These are phyloP conservation scores for Cystobasidium tubakii DNA, from an alignment of 768 basidiomycete genomes.

Conservation along the genomic window DNA sequence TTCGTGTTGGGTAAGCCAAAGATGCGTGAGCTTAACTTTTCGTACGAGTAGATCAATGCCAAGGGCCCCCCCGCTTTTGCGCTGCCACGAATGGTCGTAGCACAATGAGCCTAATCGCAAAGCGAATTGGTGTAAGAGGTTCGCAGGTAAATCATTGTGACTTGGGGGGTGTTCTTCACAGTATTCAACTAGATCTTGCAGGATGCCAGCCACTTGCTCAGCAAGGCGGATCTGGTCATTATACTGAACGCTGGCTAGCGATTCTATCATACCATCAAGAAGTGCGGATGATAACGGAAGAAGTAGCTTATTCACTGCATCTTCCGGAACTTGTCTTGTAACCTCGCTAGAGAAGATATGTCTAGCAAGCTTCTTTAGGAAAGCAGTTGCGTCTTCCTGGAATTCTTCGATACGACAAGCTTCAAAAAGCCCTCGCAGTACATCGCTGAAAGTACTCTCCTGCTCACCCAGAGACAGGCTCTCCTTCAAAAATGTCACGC, in stretches of 20 bases:
- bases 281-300: conserved; percentile 50
- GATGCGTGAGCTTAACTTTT: conserved; percentile 64
- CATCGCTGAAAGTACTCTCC: conserved; percentile 64
- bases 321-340: conserved; percentile 48
- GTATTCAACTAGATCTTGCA: conserved; percentile 62
- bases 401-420: conserved; percentile 66
- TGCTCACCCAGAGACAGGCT: conserved; percentile 67
- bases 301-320: conserved; percentile 46
- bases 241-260: conserved; percentile 55
- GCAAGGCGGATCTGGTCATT: conserved; percentile 40
- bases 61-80: conserved; percentile 79
- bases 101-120: conserved; percentile 78
- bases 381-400: conserved; percentile 63
- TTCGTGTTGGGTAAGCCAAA: conserved; percentile 79
- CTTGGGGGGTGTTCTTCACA: conserved; percentile 40
- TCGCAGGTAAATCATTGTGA: conserved; percentile 48
- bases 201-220: conserved; percentile 51
- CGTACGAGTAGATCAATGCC: conserved; percentile 75
- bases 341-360: conserved; percentile 72
- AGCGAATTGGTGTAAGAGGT: conserved; percentile 71
- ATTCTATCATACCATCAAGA: conserved; percentile 72
- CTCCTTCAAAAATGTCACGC: conserved; percentile 71
- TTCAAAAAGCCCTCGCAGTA: conserved; percentile 72
- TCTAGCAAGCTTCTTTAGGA: conserved; percentile 63
- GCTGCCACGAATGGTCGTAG: conserved; percentile 81